Evolutionary conservation across 108 stramenopile genomes (phyloP).

Genomic region (Asterionellopsis glacialis): DNA sequence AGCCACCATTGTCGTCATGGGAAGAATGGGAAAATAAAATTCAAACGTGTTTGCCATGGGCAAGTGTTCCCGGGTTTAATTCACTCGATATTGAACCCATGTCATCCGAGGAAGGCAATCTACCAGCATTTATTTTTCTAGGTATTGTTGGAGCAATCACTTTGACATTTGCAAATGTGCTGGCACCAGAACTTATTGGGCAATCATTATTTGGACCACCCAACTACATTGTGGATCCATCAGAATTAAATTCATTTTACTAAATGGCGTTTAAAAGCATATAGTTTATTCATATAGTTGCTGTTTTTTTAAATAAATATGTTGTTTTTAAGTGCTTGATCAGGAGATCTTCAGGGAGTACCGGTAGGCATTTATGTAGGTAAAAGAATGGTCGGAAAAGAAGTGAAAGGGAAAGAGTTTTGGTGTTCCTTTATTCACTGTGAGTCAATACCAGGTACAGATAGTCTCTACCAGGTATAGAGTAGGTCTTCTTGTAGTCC

Average conservation of each 20-base stretch:
- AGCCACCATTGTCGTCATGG: neutral
- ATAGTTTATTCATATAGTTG: too few relatives aligned
- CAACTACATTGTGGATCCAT: conserved; percentile 13
- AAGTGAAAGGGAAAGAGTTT: too few relatives aligned
- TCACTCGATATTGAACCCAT: conserved; percentile 20
- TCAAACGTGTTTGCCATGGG: conserved; percentile 16
- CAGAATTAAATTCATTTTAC: neutral
- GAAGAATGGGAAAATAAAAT: conserved; percentile 23
- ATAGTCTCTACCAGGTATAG: too few relatives aligned
- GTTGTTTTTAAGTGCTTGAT: too few relatives aligned
- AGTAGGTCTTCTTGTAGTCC: too few relatives aligned
- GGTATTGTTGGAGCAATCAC: conserved; percentile 8
- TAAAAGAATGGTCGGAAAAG: too few relatives aligned
- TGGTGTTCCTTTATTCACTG: too few relatives aligned
- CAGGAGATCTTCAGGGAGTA: too few relatives aligned
- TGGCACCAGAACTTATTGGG: conserved; percentile 27
- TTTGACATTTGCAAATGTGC: conserved; percentile 9
- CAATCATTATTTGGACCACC: conserved; percentile 22
- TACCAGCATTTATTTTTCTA: conserved; percentile 1
- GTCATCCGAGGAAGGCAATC: neutral
- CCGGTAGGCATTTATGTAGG: too few relatives aligned
- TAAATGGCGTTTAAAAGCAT: too few relatives aligned
- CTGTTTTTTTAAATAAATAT: too few relatives aligned
- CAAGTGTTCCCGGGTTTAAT: conserved; percentile 20
- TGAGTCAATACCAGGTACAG: too few relatives aligned